These are phyloP conservation scores for Jaltomata sinuosa DNA, from an alignment of 257 asterid genomes.

Conservation along the genomic window DNA sequence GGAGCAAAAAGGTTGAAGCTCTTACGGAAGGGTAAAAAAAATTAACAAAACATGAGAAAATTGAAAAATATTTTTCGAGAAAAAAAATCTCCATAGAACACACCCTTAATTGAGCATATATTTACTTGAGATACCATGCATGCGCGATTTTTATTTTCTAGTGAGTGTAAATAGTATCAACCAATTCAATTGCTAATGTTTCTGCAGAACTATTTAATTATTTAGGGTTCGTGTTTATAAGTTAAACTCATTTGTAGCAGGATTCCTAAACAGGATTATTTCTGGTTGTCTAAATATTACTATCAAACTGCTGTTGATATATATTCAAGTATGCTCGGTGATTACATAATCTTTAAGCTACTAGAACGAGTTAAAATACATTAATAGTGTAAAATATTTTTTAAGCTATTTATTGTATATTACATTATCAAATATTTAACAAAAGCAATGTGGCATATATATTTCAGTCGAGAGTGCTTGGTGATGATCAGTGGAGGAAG, in stretches of 20 bases:
- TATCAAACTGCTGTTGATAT: not conserved
- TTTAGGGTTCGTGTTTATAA: not conserved
- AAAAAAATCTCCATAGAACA: too few relatives aligned
- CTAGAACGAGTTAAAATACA: not conserved
- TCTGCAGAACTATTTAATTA: not conserved
- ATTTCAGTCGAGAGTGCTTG: conserved; percentile 32
- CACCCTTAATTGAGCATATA: too few relatives aligned
- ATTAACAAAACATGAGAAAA: too few relatives aligned
- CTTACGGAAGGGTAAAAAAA: too few relatives aligned
- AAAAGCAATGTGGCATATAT: not conserved
- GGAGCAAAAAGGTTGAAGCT: too few relatives aligned
- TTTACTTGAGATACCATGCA: not conserved
- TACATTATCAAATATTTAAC: not conserved
- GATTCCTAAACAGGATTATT: too few relatives aligned
- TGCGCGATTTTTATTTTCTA: not conserved
- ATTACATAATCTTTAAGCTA: not conserved
- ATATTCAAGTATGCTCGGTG: not conserved
- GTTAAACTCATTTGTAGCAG: too few relatives aligned
- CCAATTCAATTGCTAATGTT: not conserved
- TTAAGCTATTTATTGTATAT: not conserved
- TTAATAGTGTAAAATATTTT: not conserved
- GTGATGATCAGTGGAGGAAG: conserved; percentile 79
- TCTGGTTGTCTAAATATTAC: not conserved
- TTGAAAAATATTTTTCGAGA: too few relatives aligned
- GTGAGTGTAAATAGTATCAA: not conserved